phyloP scores from a whole-genome alignment of 768 basidiomycete genomes.

The Mycena galericulata region DNA sequence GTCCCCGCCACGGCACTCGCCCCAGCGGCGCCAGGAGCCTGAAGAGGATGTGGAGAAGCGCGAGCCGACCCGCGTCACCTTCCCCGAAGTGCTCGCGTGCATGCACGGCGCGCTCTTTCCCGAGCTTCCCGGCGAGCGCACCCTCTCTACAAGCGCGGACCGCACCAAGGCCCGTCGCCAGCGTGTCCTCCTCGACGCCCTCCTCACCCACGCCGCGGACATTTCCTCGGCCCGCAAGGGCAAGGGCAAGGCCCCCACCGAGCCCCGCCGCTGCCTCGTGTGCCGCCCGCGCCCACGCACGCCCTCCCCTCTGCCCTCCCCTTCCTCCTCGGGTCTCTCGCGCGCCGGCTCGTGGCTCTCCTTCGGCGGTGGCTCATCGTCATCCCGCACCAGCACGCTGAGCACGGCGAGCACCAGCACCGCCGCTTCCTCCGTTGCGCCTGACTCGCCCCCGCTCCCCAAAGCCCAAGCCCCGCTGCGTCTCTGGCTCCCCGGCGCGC shows the following conservation, averaged over 20 bases:
- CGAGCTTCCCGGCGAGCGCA: conserved; percentile 17
- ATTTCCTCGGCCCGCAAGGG: conserved; percentile 13
- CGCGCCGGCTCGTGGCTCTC: conserved; percentile 36
- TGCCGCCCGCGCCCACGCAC: background rate
- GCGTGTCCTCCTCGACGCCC: conserved; percentile 21
- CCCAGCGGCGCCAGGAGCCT: background rate
- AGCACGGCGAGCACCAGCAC: conserved; percentile 20
- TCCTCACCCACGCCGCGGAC: conserved; percentile 16
- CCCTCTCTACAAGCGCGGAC: background rate
- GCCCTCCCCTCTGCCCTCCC: conserved; percentile 24
- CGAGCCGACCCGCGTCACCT: conserved; percentile 26
- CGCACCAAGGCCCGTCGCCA: conserved; percentile 15
- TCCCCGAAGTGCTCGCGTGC: conserved; percentile 32
- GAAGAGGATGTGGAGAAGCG: background rate
- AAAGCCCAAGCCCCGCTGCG: background rate
- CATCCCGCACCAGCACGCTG: conserved; percentile 13
- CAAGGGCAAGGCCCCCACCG: conserved; percentile 18
- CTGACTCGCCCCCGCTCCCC: conserved; percentile 4
- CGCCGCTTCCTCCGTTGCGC: conserved; percentile 24
- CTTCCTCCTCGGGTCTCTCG: conserved; percentile 29
- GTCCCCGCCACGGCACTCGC: background rate
- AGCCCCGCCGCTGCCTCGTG: conserved; percentile 1
- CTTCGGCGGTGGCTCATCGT: conserved; percentile 25
- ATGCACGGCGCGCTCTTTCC: conserved; percentile 33
- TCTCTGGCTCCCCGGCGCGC: conserved; percentile 28